Evolutionary conservation across 169 alveolate genomes (phyloP).

Genomic region (Plasmodium berghei): DNA sequence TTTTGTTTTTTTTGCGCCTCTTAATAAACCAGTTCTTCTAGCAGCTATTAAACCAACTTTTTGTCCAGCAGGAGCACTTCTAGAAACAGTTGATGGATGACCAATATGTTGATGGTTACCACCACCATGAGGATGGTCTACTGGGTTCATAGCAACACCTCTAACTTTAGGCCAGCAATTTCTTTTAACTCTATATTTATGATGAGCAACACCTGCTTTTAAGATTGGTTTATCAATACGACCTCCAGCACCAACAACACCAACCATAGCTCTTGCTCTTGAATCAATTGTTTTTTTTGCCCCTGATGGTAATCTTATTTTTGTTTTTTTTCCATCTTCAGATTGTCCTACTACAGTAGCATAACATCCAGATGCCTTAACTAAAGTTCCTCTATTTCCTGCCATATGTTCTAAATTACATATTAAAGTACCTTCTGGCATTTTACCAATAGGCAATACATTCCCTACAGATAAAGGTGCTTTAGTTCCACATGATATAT

Average conservation of each 20-base stretch:
- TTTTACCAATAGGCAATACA: slow-evolving; percentile 96
- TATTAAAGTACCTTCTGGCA: slow-evolving; percentile 99
- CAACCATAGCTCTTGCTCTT: slow-evolving; percentile 97
- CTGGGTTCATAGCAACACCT: slow-evolving; percentile 99
- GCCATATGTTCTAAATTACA: slow-evolving; percentile 96
- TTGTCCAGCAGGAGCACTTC: slow-evolving; percentile 99
- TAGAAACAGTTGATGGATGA: slow-evolving; percentile 98
- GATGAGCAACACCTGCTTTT: slow-evolving; percentile 99
- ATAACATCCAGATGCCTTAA: slow-evolving; percentile 98
- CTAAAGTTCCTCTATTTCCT: slow-evolving; percentile 99
- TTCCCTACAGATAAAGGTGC: slow-evolving; percentile 98
- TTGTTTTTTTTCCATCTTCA: slow-evolving; percentile 97
- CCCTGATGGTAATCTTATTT: slow-evolving; percentile 98
- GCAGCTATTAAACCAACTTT: slow-evolving; percentile 99
- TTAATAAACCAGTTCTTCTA: slow-evolving; percentile 99
- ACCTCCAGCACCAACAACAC: slow-evolving; percentile 99
- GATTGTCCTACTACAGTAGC: slow-evolving; percentile 97
- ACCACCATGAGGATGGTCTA: slow-evolving; percentile 99
- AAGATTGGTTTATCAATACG: slow-evolving; percentile 99
- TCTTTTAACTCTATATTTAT: slow-evolving; percentile 98
- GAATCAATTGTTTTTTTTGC: slow-evolving; percentile 95
- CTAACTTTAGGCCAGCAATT: slow-evolving; percentile 99
- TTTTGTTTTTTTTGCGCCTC: slow-evolving; percentile 96
- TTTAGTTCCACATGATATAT: slow-evolving; percentile 97
- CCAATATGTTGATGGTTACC: slow-evolving; percentile 99